These are phyloP conservation scores for Euphorbia celastroides DNA, from an alignment of 441 rosid species.

Conservation along the genomic window DNA sequence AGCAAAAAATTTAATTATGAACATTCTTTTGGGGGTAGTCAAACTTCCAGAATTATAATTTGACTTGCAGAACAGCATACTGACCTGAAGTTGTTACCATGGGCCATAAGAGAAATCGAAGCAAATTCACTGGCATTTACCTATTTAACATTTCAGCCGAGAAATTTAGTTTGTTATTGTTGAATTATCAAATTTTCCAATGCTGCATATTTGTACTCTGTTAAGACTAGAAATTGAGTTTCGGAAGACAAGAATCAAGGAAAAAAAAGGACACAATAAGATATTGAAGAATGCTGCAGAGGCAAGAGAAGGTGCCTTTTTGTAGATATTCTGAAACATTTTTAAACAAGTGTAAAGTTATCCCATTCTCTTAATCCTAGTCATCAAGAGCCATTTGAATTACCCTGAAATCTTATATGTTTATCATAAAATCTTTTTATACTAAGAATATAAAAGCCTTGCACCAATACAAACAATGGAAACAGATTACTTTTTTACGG, in stretches of 20 bases:
- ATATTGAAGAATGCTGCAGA: no score
- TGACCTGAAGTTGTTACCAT: slow-evolving; percentile 64
- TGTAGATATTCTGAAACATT: background rate
- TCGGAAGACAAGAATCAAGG: background rate
- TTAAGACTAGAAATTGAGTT: background rate
- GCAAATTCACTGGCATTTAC: slow-evolving; percentile 72
- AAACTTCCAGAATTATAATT: slow-evolving; percentile 13
- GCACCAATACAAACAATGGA: no score
- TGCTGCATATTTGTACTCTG: background rate
- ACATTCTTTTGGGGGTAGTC: slow-evolving; percentile 3
- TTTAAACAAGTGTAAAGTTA: background rate
- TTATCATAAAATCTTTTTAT: no score
- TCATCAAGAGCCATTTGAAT: background rate
- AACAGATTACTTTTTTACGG: no score
- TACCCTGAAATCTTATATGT: no score
- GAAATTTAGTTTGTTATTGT: slow-evolving; percentile 5
- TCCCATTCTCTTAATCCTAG: background rate
- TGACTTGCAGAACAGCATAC: slow-evolving; percentile 15
- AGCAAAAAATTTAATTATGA: slow-evolving; percentile 15
- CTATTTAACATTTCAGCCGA: slow-evolving; percentile 28
- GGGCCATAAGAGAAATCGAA: slow-evolving; percentile 47
- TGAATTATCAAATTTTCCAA: background rate
- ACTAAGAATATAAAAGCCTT: no score
- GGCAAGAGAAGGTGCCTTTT: no score
- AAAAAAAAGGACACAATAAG: no score